phyloP scores from a whole-genome alignment of 176 grass and related monocot species.

The Zoysia japonica region DNA sequence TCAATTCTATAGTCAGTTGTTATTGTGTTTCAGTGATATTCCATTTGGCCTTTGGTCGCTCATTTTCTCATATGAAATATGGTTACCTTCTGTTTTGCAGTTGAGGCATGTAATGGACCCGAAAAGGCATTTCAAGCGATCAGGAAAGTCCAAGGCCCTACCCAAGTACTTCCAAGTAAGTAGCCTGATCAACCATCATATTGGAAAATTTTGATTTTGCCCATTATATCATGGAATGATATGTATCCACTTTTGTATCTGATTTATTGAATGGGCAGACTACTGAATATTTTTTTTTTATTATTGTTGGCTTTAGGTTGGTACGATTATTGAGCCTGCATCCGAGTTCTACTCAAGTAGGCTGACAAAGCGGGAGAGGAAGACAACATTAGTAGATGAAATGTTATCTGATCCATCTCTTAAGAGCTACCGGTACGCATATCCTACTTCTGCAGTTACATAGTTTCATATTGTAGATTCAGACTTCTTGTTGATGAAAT shows the following conservation, averaged over 20 bases:
- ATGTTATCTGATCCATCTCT: constrained; percentile 65
- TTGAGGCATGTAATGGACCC: constrained; percentile 88
- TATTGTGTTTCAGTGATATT: neutral
- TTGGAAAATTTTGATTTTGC: neutral
- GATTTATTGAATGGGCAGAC: constrained; percentile 11
- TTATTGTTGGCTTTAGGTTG: constrained; percentile 53
- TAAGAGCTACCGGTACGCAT: constrained; percentile 72
- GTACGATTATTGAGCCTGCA: constrained; percentile 76
- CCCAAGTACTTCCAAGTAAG: constrained; percentile 89
- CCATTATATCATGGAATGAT: neutral
- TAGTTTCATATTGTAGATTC: neutral
- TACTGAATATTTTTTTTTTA: neutral
- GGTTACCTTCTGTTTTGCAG: constrained; percentile 50
- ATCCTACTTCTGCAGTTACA: constrained; percentile 6
- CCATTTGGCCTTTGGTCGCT: neutral
- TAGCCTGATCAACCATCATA: neutral
- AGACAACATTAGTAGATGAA: constrained; percentile 74
- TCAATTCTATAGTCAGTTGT: neutral
- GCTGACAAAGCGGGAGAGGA: constrained; percentile 76
- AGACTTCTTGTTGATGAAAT: neutral
- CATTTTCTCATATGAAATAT: neutral
- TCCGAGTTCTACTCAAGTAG: constrained; percentile 87
- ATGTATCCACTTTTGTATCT: constrained; percentile 12
- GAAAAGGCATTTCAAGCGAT: constrained; percentile 90
- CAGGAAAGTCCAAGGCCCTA: constrained; percentile 69